Evolutionary conservation across 2,329 filamentous ascomycete species (phyloP), one percentile per base, ranked within the genome.

Genomic region (Verticillium nonalfalfae): DNA sequence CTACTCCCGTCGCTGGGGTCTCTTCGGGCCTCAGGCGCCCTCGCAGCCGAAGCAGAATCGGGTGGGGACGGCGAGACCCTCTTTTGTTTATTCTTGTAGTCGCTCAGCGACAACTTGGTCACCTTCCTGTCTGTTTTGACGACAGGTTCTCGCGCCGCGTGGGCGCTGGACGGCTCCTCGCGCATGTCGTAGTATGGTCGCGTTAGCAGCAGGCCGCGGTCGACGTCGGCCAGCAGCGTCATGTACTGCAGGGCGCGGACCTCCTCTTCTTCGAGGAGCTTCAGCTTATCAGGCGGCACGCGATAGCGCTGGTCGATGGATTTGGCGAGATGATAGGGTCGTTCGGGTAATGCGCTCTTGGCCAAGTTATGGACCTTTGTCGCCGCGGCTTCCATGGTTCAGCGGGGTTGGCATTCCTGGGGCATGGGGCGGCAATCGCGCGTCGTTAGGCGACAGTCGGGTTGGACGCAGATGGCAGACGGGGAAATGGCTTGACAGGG

Each of bases 321-420:
- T 64, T 80, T 73, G 40, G 82, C 80, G 39, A 86, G 77, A 65
- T 83, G 80, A 69, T 85, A 80, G 64, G 82, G 79, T 69, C 76
- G 76, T 62, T 78, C 74, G 65, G 83, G 83, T 65, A 85, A 73
- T 65, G 81, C 77, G 69, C 75, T 75, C 75, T 83, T 77, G 69
- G 78, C 77, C 71, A 84, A 75, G 72, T 74, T 77, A 73, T 83
- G 74, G 74, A 83, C 79, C 75, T 77, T 80, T 76, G 83, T 82
- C 72, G 79, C 80, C 78, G 81, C 81, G 78, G 78, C 81, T 79
- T 85, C 83, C 83, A 85, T 85, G 74, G 75, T 81, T 77, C 72
- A 69, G 69, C 68, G 72, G 70, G 63, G 60, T 61, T 65, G 57
- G 64, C 64, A 66, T 66, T 62, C 64, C 64, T 60, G 62, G 58